Percentiles rank a stretch among this genome's conserved stretches.
Conservation (phyloP, 768 basidiomycete species). For the Amanita fuliginea region DNA sequence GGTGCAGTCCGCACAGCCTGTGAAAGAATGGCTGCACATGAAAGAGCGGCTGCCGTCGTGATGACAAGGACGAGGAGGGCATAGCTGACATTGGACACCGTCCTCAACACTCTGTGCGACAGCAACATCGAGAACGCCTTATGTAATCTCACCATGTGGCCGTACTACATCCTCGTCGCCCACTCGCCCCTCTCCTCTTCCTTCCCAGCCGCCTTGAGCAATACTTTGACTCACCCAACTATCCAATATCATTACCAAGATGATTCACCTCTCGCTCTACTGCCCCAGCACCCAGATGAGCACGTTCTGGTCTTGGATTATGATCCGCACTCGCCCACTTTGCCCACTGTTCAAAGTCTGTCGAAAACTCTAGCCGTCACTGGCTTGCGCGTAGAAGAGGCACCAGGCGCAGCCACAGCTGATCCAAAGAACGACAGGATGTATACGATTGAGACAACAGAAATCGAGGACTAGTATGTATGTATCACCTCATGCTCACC, state of each 20-base stretch:
- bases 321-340: slow-evolving; percentile 29
- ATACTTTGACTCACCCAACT: slow-evolving; percentile 51
- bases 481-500: slow-evolving; percentile 9
- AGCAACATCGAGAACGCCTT: slow-evolving; percentile 1
- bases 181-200: slow-evolving; percentile 35
- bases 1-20: slow-evolving; percentile 64
- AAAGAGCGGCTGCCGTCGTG: slow-evolving; percentile 46
- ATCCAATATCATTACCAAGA: slow-evolving; percentile 80
- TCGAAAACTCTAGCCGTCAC: slow-evolving; percentile 37
- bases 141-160: slow-evolving; percentile 2
- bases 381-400: slow-evolving; percentile 56
- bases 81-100: slow-evolving; percentile 47
- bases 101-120: slow-evolving; percentile 21
- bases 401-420: slow-evolving; percentile 56
- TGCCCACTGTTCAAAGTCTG: slow-evolving; percentile 40
- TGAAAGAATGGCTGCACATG: slow-evolving; percentile 52
- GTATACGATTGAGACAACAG: slow-evolving; percentile 63
- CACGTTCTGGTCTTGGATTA: slow-evolving; percentile 69
- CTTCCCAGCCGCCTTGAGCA: slow-evolving; percentile 23
- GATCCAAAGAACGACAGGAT: slow-evolving; percentile 53
- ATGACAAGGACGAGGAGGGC: slow-evolving; percentile 36
- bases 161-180: slow-evolving; percentile 62
- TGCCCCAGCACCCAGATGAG: slow-evolving; percentile 50
- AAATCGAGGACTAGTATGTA: slow-evolving; percentile 40
- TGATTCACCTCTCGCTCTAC: slow-evolving; percentile 56